Conservation (phyloP, 768 basidiomycete species). For the Mycena galericulata region DNA sequence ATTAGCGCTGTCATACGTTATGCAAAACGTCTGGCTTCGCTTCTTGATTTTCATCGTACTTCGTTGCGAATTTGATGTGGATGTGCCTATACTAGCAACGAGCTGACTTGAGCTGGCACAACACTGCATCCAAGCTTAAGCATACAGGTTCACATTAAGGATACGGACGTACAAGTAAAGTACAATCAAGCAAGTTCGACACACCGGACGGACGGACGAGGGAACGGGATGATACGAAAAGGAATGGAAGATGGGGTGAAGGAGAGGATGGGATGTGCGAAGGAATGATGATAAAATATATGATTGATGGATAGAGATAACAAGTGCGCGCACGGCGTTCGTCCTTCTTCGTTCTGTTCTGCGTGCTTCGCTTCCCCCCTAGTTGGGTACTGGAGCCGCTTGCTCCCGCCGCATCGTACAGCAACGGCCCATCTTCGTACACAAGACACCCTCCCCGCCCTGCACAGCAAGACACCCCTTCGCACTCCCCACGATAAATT, state of each 20-base stretch:
- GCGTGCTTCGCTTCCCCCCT: not conserved
- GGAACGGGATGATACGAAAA: not conserved
- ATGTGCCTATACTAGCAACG: too few relatives aligned
- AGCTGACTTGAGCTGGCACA: too few relatives aligned
- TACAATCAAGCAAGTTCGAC: not conserved
- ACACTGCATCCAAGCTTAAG: too few relatives aligned
- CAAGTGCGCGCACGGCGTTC: not conserved
- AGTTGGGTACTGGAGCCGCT: too few relatives aligned
- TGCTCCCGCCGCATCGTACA: not conserved
- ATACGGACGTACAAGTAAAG: not conserved
- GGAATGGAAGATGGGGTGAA: not conserved
- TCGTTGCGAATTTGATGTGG: too few relatives aligned
- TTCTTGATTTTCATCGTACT: too few relatives aligned
- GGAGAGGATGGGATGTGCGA: not conserved
- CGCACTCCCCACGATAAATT: not conserved
- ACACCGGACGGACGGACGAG: too few relatives aligned
- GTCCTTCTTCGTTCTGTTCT: not conserved
- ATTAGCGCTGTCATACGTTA: too few relatives aligned
- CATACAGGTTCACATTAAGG: not conserved
- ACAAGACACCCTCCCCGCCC: not conserved
- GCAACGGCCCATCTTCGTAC: not conserved
- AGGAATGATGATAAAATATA: not conserved
- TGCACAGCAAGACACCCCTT: not conserved
- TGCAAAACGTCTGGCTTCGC: too few relatives aligned
- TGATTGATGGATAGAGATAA: not conserved